Percentiles rank a stretch among this genome's conserved stretches.
Evolutionary conservation across 2,329 filamentous ascomycete species (phyloP).

Genomic region (Onygena corvina): DNA sequence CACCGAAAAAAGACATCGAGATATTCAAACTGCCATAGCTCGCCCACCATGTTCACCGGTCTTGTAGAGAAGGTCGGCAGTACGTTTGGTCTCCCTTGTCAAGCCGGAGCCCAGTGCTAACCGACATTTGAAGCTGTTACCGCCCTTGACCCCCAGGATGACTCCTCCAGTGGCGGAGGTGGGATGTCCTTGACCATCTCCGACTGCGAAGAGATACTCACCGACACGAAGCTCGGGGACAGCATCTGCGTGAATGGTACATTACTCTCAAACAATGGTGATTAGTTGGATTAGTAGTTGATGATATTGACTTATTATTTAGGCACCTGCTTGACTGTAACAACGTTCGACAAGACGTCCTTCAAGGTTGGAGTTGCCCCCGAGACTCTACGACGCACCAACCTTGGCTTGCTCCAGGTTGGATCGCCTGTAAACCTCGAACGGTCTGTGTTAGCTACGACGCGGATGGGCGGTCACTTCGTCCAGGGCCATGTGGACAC

Average conservation of each 20-base stretch:
- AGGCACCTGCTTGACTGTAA: conserved; percentile 84
- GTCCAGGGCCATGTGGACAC: conserved; percentile 97
- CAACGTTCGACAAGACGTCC: conserved; percentile 46
- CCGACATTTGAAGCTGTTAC: conserved; percentile 50
- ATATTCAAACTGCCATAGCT: background rate
- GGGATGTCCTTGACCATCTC: conserved; percentile 85
- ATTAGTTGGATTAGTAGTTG: no score
- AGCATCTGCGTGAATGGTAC: conserved; percentile 84
- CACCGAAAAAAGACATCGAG: background rate
- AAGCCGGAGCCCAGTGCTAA: conserved; percentile 7
- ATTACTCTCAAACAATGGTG: background rate
- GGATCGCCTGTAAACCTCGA: conserved; percentile 77
- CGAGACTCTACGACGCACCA: conserved; percentile 89
- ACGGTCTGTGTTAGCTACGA: conserved; percentile 77
- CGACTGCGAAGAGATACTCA: conserved; percentile 62
- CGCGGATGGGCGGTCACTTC: conserved; percentile 95
- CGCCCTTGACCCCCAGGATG: conserved; percentile 66
- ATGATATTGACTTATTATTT: no score
- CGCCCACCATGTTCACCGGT: conserved; percentile 74
- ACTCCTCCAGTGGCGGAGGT: conserved; percentile 55
- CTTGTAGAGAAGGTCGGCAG: conserved; percentile 88
- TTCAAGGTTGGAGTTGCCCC: conserved; percentile 94
- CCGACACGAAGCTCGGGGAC: conserved; percentile 76
- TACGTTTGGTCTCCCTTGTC: conserved; percentile 37
- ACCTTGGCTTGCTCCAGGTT: conserved; percentile 62